Conservation (phyloP, 306 rosid genomes). For the Vicia faba region DNA sequence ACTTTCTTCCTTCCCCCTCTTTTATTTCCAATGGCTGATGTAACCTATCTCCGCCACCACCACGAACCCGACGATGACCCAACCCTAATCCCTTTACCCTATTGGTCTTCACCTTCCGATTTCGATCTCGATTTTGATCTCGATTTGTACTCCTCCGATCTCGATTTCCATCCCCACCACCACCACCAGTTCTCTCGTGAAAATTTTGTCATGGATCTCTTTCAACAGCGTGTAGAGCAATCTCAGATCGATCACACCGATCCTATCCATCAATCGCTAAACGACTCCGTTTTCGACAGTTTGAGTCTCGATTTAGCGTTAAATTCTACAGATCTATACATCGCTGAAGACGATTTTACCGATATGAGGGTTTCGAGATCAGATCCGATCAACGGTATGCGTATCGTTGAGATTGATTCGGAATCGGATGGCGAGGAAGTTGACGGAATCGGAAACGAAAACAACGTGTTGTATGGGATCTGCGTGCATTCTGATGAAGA, state of each 20-base stretch:
- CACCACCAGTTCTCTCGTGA: constrained; percentile 47
- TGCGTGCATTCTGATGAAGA: constrained; percentile 61
- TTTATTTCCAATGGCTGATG: constrained; percentile 54
- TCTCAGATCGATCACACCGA: constrained; percentile 47
- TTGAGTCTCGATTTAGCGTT: constrained; percentile 51
- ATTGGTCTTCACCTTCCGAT: constrained; percentile 30
- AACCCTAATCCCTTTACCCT: constrained; percentile 39
- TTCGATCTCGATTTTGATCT: constrained; percentile 47
- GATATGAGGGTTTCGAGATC: constrained; percentile 49
- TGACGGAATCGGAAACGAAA: constrained; percentile 45
- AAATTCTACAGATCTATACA: not conserved
- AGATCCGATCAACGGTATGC: constrained; percentile 33
- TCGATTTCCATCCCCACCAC: constrained; percentile 44
- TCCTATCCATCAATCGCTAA: constrained; percentile 42
- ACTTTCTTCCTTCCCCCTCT: not conserved
- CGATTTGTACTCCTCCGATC: constrained; percentile 51
- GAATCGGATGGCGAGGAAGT: constrained; percentile 64
- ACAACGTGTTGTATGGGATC: constrained; percentile 38
- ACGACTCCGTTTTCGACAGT: constrained; percentile 56
- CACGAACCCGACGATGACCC: constrained; percentile 51
- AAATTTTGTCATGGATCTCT: constrained; percentile 77
- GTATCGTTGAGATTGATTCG: constrained; percentile 47
- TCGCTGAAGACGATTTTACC: constrained; percentile 43
- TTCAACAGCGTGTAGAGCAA: constrained; percentile 89
- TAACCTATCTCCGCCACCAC: constrained; percentile 42